Base-by-base conservation (phyloP, 2,329 filamentous ascomycete genomes). In the Chaetomiaceae sp. region DNA sequence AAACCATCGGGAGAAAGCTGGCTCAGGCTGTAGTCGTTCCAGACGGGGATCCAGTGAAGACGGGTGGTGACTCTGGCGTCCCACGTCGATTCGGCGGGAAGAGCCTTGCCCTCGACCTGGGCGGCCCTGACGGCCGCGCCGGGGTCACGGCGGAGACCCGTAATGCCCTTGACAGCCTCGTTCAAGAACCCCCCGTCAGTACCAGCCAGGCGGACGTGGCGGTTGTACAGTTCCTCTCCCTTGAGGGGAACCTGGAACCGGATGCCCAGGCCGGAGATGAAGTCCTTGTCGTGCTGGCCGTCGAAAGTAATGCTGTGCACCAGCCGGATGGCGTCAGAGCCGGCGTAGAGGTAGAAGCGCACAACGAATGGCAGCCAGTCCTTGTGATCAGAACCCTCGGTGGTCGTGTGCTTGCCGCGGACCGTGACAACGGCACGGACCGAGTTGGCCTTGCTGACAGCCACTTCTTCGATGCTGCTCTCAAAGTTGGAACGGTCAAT, bases 1-100 rank as follows among this genome's bases (percentile, higher is more conserved):
- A 82, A 85, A 0, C 81, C 82, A 38, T 84, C 81, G 0, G 81
- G 67, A 0, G 80, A 83, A 0, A 82, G 68, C 59, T 85, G 82
- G 0, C 69, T 70, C 13, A 85, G 66, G 16, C 71, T 74, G 62
- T 78, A 85, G 57, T 83, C 79, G 47, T 73, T 76, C 79, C 80
- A 85, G 0, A 71, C 65, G 0, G 80, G 81, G 43, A 85, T 74
- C 76, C 78, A 84, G 33, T 77, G 71, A 4, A 82, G 61, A 3
- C 75, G 65, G 8, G 69, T 69, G 0, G 73, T 69, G 3, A 80
- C 71, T 40, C 70, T 65, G 3, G 70, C 65, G 56, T 75, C 71
- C 77, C 78, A 79, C 0, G 75, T 75, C 1, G 66, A 62, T 3
- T 70, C 63, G 38, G 73, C 68, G 0, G 78, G 71, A 2, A 73